phyloP scores from a whole-genome alignment of 805 yeast species.

The Teunomyces lycoperdinae region DNA sequence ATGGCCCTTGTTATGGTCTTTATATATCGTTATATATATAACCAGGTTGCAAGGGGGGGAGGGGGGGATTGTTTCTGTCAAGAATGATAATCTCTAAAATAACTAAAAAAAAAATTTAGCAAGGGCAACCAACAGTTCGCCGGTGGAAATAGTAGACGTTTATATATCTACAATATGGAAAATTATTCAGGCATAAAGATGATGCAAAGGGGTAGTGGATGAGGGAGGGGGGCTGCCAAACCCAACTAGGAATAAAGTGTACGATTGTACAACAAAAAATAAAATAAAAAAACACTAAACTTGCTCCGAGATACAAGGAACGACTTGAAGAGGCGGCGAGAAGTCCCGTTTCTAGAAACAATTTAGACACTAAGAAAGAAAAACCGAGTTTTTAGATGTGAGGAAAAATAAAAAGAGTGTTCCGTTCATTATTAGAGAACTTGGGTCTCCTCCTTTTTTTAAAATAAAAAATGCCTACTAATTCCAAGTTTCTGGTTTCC shows the following conservation, averaged over 20 bases:
- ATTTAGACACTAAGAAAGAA: conserved; percentile 1
- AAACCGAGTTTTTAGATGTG: not conserved
- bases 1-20: too few relatives aligned
- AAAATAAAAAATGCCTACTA: not conserved
- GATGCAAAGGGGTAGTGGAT: conserved; percentile 2
- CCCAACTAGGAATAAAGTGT: not conserved
- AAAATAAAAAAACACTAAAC: not conserved
- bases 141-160: not conserved
- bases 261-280: conserved; percentile 1
- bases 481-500: not conserved
- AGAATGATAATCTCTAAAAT: not conserved
- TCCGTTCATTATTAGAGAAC: too few relatives aligned
- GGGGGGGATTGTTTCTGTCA: not conserved
- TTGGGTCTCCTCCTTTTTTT: not conserved
- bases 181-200: not conserved
- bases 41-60: not conserved
- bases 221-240: not conserved
- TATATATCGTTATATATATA: too few relatives aligned
- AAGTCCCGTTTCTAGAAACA: not conserved
- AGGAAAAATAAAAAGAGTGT: not conserved
- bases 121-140: not conserved
- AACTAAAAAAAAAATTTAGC: not conserved
- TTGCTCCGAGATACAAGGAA: conserved; percentile 3
- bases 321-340: not conserved
- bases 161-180: not conserved